These are phyloP conservation scores for Ophiostoma novo-ulmi DNA, from an alignment of 2,329 filamentous ascomycete species.

Conservation along the genomic window DNA sequence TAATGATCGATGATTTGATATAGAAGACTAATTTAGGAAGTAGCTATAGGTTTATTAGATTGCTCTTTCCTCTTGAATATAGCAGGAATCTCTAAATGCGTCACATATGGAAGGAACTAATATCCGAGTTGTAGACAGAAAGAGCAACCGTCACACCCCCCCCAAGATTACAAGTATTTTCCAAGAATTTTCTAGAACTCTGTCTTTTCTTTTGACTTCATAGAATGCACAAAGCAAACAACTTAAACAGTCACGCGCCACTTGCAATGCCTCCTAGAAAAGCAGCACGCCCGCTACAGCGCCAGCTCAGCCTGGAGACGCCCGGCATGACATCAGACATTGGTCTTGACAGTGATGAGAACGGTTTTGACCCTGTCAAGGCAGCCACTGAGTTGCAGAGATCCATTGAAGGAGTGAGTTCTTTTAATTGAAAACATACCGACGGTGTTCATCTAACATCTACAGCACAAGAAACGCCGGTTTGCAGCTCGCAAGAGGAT, in stretches of 20 bases:
- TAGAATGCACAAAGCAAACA: not conserved
- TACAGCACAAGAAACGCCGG: constrained; percentile 28
- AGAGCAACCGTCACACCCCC: not conserved
- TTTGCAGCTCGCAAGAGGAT: constrained; percentile 27
- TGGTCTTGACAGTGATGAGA: constrained; percentile 22
- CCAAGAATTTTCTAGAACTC: not conserved
- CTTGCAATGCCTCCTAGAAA: constrained; percentile 19
- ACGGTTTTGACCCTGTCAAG: constrained; percentile 24
- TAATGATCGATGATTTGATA: not conserved
- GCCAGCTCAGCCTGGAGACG: constrained; percentile 22
- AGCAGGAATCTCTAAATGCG: not conserved
- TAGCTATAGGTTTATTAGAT: not conserved
- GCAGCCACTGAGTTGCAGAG: constrained; percentile 25
- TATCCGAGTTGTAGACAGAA: not conserved
- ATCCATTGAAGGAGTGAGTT: constrained; percentile 26
- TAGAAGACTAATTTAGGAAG: not conserved
- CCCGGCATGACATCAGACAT: constrained; percentile 13
- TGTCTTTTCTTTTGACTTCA: too few species aligned
- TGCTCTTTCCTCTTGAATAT: not conserved
- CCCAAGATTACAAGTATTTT: not conserved
- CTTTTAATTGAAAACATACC: not conserved
- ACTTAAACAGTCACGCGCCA: not conserved
- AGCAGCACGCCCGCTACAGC: not conserved
- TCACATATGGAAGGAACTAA: not conserved
- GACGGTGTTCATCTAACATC: not conserved